Evolutionary conservation across 2,329 filamentous ascomycete species (phyloP), one percentile per base, ranked within the genome.

Genomic region (Fusarium guadeloupense): DNA sequence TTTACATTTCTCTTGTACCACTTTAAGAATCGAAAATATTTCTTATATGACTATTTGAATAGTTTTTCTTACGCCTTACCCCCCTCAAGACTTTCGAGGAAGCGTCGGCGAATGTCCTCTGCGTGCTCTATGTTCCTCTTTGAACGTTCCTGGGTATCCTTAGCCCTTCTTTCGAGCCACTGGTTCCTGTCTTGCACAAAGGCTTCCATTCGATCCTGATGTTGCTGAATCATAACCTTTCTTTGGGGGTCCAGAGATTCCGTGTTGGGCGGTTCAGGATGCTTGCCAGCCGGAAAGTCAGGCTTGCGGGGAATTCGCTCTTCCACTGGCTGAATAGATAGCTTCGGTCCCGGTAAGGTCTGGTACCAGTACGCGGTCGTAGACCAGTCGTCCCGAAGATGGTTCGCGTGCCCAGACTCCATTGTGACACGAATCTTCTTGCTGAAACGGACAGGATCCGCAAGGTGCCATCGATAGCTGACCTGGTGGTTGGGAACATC

Each of bases 301-400:
- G 65, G 65, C 34, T 59, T 59, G 20, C 53, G 57, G 12, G 61
- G 61, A n/a, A 69, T 52, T 20, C 67, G 64, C 51, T 64, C 16
- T 38, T 61, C 57, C 12, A 69, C 67, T 2, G 72, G 71, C 5
- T 62, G 53, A 6, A 73, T 72, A 4, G 72, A 64, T 1, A 72
- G 57, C 53, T 68, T 69, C 4, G 71, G 71, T 2, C 69, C 71
- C 2, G 70, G 71, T 14, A 74, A 54, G 2, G 70, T 74, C 55
- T 73, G 71, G 43, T 73, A 74, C 71, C 72, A 73, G 42, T 74
- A 73, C 13, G 70, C 72, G 4, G 72, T 74, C 6, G 69, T 68
- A 6, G 63, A 61, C 72, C 71, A 73, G 61, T 74, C 71, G 47
- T 74, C 71, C 9, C 70, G 58, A 4, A 72, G 62, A 37, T 73